A percentile compares a stretch with the other conserved stretches of the same genome.
These are phyloP conservation scores for Hymenoscyphus linearis DNA, from an alignment of 2,329 filamentous ascomycete genomes.

Conservation along the genomic window DNA sequence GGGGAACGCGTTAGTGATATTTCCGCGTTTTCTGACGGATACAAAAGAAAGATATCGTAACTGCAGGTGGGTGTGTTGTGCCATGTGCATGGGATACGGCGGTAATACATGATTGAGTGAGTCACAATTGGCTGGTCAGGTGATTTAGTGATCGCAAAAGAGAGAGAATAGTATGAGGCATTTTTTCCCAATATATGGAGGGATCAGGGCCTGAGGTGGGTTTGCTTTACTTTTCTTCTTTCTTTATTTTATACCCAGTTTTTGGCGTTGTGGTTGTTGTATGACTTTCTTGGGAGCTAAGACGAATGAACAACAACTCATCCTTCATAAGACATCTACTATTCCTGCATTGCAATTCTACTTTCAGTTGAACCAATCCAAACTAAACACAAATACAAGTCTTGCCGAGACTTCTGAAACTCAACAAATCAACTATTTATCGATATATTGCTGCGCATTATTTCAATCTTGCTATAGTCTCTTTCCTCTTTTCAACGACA, in stretches of 20 bases:
- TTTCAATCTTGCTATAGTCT: background rate
- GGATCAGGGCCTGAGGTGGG: background rate
- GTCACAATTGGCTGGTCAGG: constrained; percentile 7
- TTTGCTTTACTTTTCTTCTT: background rate
- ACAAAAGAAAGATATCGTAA: background rate
- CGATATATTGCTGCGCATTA: background rate
- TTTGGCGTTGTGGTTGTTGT: background rate
- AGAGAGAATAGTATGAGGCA: background rate
- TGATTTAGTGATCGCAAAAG: constrained; percentile 1
- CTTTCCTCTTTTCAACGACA: constrained; percentile 17
- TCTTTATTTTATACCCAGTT: background rate
- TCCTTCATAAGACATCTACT: background rate
- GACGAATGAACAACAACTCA: constrained; percentile 2
- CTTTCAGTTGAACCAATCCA: constrained; percentile 4
- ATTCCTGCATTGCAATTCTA: background rate
- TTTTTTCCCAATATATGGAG: constrained; percentile 3
- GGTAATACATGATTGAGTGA: background rate
- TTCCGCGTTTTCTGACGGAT: constrained; percentile 23
- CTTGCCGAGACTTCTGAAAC: background rate
- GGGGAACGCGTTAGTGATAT: constrained; percentile 21
- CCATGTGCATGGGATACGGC: constrained; percentile 6
- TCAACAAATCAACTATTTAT: background rate
- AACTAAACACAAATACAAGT: background rate
- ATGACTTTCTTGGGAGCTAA: background rate
- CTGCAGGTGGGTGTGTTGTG: constrained; percentile 4